Base-by-base conservation (phyloP, 768 basidiomycete species). In the Leccinum rimulosum region DNA sequence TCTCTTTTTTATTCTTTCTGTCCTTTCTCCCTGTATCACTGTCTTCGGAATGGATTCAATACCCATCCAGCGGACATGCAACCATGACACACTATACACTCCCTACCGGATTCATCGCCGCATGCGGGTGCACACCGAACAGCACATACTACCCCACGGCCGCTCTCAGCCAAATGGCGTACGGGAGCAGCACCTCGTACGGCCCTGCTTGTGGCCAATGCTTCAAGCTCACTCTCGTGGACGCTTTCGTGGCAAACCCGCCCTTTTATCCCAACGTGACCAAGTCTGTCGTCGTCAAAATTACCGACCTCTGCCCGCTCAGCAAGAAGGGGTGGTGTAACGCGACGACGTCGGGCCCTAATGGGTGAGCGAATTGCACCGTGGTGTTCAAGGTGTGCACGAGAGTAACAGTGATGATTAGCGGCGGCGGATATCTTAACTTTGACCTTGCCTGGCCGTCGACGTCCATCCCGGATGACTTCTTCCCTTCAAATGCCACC, bases 401-500 rank as follows among this genome's bases (percentile, higher is more conserved):
- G 33, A 55, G 50, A n/a, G 51, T 61, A 54, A 55, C n/a, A 22
- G 28, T 4, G 33, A 36, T 43, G 43, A 51, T 36, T 61, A 92
- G 89, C 51, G 88, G 82, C 40, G 89, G 88, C 6, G 77, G 78
- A 52, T 84, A 80, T 64, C 77, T 93, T 58, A 93, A 93, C 67
- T 93, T 94, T 70, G 91, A 94, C 73, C 84, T 93, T 54, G 85
- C 88, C 45, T 92, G 79, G 71, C 91, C 91, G 3, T 91, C 91
- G 6, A 63, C 67, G 3, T 84, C 88, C 17, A 90, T 93, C 58
- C 82, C 89, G 31, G 71, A 76, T 50, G 76, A 83, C 64, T 94
- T 91, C 65, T 93, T 91, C 68, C 92, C 91, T 0, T 88, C 86
- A 5, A 78, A 93, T 66, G 77, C 72, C 60, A 68, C 84, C 5